Evolutionary conservation across 176 grass and related monocot species (phyloP), one percentile per base, ranked within the genome.

Genomic region (Avena atlantica): DNA sequence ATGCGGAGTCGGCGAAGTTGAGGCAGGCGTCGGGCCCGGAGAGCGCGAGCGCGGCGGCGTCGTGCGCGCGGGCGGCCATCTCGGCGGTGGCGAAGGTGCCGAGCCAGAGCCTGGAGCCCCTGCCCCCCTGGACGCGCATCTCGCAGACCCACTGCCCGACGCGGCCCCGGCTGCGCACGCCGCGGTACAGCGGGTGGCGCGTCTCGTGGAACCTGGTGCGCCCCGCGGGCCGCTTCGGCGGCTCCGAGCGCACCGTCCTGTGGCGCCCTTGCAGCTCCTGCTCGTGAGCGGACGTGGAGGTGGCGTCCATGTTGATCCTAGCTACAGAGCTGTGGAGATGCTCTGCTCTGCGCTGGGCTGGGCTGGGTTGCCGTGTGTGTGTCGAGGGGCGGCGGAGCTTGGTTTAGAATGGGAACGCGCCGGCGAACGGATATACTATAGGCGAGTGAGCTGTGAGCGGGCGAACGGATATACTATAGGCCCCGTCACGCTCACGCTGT

Each of bases 121-220:
- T 72, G 42, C 21, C 0, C 0, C 83, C 88, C 0, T 73, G 92
- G 12, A 94, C 71, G 23, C 92, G 92, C 20, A 91, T 84, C 83
- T 97, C 95, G 64, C 92, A 94, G 15, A 97, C 92, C 95, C 95
- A 97, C 80, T 81, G 53, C 34, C 89, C 88, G 3, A 66, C 83
- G 0, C n/a, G 23, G 0, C 83, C 90, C 9, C 94, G 74, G 1
- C 82, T 56, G 4, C 94, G 84, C 45, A 94, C 94, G 20, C 94
- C 94, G 19, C 86, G 84, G 81, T 78, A 97, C 19, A 97, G 77
- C 19, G 92, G 90, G 76, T 97, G 95, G 13, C 95, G 83, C 81
- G 92, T 97, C 84, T 97, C 95, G 58, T 66, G 82, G 78, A 94
- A 97, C 84, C 92, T 97, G 64, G 88, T 97, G 10, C 92, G 86